Base-by-base conservation (phyloP, 2,329 filamentous ascomycete species). In the Fusarium bactridioides region DNA sequence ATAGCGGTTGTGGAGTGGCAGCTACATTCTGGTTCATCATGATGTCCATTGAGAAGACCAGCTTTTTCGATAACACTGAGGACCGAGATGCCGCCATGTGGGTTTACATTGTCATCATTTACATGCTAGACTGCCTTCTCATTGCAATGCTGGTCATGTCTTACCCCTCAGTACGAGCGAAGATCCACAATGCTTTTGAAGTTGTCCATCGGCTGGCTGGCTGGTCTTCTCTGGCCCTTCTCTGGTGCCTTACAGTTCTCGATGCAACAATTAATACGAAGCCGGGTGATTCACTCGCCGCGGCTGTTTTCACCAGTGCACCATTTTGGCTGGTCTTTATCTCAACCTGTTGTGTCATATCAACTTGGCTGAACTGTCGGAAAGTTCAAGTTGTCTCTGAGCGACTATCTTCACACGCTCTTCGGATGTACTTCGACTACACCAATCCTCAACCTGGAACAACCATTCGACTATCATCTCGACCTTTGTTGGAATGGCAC, bases 301-400 rank as follows among this genome's bases (percentile, higher is more conserved):
- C 5, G 3, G 48, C 53, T 5, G 57, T 73, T 29, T 68, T 91
- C 64, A 67, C 70, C 6, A 80, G 77, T 8, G 81, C 80, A 6
- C 75, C 80, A 5, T 80, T 94, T 79, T 94, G 91, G 90, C 87
- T 91, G 69, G 83, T 94, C 13, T 71, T 87, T 31, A 76, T 87
- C 45, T 88, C 90, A 37, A 93, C 91, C 4, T 71, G 84, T 27
- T 86, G 89, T 64, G 85, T 94, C 61, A 81, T 91, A 45, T 88
- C 90, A 55, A 91, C 93, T 8, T 95, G 93, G 92, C 77, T 90
- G 0, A 85, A 88, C 58, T 87, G 94, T 23, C 88, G 91, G 43
- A 89, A 88, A 69, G 87, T 92, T 58, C 80, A 82, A 8, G 90
- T 94, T 67, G 82, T 85, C 21, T 83, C 90, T 5, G 89, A 93